phyloP scores from a whole-genome alignment of 176 grass and related monocot species.

The Aegilops sharonensis region DNA sequence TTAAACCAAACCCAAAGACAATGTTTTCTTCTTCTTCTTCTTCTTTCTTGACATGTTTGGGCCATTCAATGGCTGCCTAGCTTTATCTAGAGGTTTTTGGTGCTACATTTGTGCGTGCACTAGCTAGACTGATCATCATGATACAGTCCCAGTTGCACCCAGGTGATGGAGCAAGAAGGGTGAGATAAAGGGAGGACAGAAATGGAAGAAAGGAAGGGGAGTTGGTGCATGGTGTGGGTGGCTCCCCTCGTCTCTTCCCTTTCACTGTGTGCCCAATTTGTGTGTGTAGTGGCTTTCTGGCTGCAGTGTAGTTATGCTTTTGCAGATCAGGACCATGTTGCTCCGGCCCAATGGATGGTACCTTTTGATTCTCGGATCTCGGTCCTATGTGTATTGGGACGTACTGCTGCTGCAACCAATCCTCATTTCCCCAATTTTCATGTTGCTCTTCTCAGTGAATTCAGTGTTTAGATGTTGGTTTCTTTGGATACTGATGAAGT shows the following conservation, averaged over 20 bases:
- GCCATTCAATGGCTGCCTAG: not conserved
- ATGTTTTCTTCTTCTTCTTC: not conserved
- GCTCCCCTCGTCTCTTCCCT: constrained; percentile 31
- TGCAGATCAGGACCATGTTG: constrained; percentile 21
- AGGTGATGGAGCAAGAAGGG: not conserved
- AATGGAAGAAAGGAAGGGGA: not conserved
- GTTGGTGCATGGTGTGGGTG: constrained; percentile 24
- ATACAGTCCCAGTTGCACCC: not conserved
- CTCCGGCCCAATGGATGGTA: not conserved
- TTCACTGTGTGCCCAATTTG: constrained; percentile 27
- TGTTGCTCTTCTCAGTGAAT: not conserved
- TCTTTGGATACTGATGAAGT: too few relatives aligned
- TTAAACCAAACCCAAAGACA: not conserved
- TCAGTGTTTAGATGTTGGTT: not conserved
- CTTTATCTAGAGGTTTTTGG: not conserved
- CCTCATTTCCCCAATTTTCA: not conserved
- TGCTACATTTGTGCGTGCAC: constrained; percentile 2
- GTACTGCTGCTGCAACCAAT: not conserved
- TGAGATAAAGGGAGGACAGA: not conserved
- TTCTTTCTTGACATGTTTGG: not conserved
- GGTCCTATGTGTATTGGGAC: not conserved
- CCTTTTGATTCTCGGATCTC: constrained; percentile 16
- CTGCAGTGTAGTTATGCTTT: constrained; percentile 12
- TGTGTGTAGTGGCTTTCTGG: not conserved
- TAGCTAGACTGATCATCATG: not conserved